These are phyloP conservation scores for Eucalyptus urophylla DNA, from an alignment of 345 rosid species.

Conservation along the genomic window DNA sequence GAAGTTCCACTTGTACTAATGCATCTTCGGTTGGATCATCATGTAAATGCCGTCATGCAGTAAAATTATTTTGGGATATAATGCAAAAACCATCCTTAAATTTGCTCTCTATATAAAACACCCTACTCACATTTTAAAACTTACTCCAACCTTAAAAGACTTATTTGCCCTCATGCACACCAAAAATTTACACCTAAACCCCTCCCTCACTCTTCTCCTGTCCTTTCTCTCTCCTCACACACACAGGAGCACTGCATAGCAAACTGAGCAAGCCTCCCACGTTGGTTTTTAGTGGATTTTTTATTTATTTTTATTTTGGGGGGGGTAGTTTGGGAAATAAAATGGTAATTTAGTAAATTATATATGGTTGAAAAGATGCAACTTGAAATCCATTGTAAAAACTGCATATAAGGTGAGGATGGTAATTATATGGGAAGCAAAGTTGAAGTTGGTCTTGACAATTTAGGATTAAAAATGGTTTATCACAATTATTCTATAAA, in stretches of 20 bases:
- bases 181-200: background rate
- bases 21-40: background rate
- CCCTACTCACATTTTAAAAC: background rate
- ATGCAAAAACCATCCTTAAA: background rate
- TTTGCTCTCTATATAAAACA: background rate
- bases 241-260: background rate
- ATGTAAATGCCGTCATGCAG: background rate
- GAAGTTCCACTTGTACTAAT: background rate
- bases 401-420: background rate
- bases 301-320: background rate
- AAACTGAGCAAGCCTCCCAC: background rate
- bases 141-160: background rate
- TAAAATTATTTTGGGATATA: background rate
- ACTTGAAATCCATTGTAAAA: background rate
- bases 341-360: background rate
- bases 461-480: background rate
- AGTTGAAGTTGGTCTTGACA: background rate
- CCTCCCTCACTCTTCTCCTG: background rate
- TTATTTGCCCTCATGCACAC: background rate
- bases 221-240: background rate
- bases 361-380: background rate
- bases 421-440: background rate
- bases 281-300: background rate
- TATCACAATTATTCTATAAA: background rate
- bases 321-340: background rate